A percentile compares a stretch with the other conserved stretches of the same genome.
Evolutionary conservation across 257 asterid genomes (phyloP).

Genomic region (Capsicum pubescens): DNA sequence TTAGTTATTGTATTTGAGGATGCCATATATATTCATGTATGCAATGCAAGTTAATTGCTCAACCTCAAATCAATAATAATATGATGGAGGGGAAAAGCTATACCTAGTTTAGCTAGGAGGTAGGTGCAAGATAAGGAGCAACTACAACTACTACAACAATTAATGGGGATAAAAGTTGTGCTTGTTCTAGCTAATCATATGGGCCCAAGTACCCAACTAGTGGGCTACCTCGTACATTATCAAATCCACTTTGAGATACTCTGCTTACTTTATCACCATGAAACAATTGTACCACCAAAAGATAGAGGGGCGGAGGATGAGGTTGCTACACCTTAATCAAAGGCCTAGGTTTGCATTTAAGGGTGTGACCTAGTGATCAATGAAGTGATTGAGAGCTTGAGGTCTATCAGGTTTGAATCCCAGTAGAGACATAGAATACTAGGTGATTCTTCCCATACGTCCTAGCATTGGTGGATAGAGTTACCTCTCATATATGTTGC

Average conservation of each 20-base stretch:
- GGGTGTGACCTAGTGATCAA: too few species aligned
- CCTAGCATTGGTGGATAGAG: too few species aligned
- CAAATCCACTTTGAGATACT: background rate
- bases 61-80: background rate
- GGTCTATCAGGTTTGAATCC: too few species aligned
- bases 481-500: too few species aligned
- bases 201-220: slow-evolving; percentile 20
- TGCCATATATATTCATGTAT: background rate
- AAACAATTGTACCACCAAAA: too few species aligned
- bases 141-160: background rate
- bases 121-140: background rate
- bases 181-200: background rate
- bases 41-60: background rate
- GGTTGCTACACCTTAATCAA: too few species aligned
- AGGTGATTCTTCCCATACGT: too few species aligned
- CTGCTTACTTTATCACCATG: background rate
- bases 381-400: too few species aligned
- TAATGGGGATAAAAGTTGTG: background rate
- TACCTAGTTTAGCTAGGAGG: background rate
- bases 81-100: background rate
- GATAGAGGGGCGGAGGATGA: too few species aligned
- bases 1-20: background rate
- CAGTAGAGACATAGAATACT: too few species aligned
- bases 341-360: too few species aligned
- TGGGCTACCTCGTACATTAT: slow-evolving; percentile 3